Conservation (phyloP, 768 basidiomycete species). For the Tylopilus felleus region DNA sequence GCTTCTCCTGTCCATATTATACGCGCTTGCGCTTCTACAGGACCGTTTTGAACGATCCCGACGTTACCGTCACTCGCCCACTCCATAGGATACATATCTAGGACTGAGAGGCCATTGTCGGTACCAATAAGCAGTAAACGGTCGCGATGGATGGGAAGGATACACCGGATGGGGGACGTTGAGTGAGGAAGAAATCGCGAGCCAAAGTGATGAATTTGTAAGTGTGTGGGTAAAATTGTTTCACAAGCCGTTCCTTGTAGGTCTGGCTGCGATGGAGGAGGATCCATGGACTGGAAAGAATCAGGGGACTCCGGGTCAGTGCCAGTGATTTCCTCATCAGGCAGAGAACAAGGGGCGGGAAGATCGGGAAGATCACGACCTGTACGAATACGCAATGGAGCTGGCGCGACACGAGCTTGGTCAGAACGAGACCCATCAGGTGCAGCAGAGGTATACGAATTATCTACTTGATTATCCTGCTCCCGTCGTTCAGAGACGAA, state of each 20-base stretch:
- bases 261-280: conserved; percentile 30
- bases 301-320: conserved; percentile 7
- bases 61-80: conserved; percentile 47
- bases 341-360: conserved; percentile 15
- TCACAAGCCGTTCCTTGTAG: conserved; percentile 42
- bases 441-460: background rate
- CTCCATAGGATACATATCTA: conserved; percentile 79
- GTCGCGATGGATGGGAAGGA: conserved; percentile 66
- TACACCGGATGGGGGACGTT: conserved; percentile 67
- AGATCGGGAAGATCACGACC: conserved; percentile 31
- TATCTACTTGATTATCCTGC: conserved; percentile 18
- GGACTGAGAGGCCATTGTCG: conserved; percentile 73
- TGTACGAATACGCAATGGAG: conserved; percentile 45
- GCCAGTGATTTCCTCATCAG: background rate
- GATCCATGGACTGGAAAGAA: conserved; percentile 23
- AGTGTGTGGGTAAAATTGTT: conserved; percentile 58
- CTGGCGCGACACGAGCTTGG: conserved; percentile 11
- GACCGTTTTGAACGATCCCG: conserved; percentile 48
- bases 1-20: conserved; percentile 77
- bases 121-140: conserved; percentile 74
- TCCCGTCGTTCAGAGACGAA: conserved; percentile 3
- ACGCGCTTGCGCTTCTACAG: conserved; percentile 65
- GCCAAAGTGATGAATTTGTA: conserved; percentile 74
- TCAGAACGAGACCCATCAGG: conserved; percentile 6
- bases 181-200: conserved; percentile 84